phyloP scores from a whole-genome alignment of 2,329 filamentous ascomycete genomes.

The Verticillium dahliae region DNA sequence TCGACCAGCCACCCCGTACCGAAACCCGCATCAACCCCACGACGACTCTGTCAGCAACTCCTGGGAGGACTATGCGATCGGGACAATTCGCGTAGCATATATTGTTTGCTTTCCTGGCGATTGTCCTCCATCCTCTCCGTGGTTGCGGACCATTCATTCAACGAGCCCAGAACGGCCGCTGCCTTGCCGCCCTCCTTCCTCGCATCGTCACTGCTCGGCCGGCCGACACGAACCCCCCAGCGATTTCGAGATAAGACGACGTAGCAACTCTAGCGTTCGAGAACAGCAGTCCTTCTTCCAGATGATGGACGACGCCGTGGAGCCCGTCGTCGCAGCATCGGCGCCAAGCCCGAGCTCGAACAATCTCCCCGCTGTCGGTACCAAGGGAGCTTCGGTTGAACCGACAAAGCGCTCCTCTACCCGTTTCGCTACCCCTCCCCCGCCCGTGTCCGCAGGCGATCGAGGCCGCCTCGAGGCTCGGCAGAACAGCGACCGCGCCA shows the following conservation, averaged over 20 bases:
- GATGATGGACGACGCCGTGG: not conserved
- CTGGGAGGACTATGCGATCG: not conserved
- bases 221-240: not conserved
- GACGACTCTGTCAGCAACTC: not conserved
- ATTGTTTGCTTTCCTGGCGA: not conserved
- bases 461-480: slow-evolving; percentile 35
- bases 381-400: slow-evolving; percentile 25
- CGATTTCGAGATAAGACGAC: not conserved
- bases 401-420: slow-evolving; percentile 20
- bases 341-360: not conserved
- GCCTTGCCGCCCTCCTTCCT: not conserved
- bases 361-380: not conserved
- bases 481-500: slow-evolving; percentile 27
- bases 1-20: not conserved
- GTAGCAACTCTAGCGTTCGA: no score
- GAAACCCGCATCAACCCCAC: not conserved
- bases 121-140: not conserved
- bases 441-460: slow-evolving; percentile 26
- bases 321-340: not conserved
- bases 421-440: slow-evolving; percentile 36
- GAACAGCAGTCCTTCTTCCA: no score
- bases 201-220: not conserved
- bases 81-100: not conserved
- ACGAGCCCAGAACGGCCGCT: not conserved
- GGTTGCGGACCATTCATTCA: not conserved